Evolutionary conservation across 2,329 filamentous ascomycete genomes (phyloP).

Genomic region (Phaeosphaeria sp.): DNA sequence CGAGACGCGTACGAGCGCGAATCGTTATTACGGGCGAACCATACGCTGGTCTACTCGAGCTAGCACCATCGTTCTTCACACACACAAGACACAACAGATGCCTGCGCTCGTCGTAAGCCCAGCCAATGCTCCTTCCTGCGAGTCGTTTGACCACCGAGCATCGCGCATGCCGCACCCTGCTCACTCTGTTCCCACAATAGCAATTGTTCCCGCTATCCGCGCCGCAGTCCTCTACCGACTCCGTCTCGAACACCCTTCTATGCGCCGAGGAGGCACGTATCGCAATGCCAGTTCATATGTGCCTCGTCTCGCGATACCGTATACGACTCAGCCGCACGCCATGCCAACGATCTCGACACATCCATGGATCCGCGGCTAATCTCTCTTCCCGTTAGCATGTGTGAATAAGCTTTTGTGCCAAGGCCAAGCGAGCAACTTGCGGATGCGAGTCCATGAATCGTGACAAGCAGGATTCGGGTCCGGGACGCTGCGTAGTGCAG

Average conservation of each 20-base stretch:
- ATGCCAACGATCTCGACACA: constrained; percentile 20
- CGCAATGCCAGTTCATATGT: neutral
- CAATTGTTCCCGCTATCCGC: constrained; percentile 5
- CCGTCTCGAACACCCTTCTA: constrained; percentile 9
- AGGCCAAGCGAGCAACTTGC: constrained; percentile 6
- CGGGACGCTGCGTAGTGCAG: constrained; percentile 2
- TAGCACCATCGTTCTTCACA: neutral
- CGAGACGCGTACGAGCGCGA: neutral
- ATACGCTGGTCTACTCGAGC: neutral
- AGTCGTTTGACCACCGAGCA: neutral
- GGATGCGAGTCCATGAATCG: constrained; percentile 11
- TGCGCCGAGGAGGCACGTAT: constrained; percentile 2
- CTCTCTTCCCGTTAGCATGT: constrained; percentile 6
- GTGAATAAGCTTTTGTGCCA: constrained; percentile 19
- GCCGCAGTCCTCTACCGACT: constrained; percentile 4
- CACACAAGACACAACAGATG: neutral
- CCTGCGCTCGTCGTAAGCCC: neutral
- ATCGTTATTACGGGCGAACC: neutral
- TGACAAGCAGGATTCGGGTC: constrained; percentile 6
- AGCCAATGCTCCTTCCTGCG: neutral
- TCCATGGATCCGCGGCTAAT: constrained; percentile 15
- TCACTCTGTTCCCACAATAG: neutral
- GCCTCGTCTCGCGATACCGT: constrained; percentile 10
- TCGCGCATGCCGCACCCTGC: neutral
- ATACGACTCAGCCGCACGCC: constrained; percentile 9